Evolutionary conservation across 2,329 filamentous ascomycete genomes (phyloP).

Genomic region (Metarhizium sp.): DNA sequence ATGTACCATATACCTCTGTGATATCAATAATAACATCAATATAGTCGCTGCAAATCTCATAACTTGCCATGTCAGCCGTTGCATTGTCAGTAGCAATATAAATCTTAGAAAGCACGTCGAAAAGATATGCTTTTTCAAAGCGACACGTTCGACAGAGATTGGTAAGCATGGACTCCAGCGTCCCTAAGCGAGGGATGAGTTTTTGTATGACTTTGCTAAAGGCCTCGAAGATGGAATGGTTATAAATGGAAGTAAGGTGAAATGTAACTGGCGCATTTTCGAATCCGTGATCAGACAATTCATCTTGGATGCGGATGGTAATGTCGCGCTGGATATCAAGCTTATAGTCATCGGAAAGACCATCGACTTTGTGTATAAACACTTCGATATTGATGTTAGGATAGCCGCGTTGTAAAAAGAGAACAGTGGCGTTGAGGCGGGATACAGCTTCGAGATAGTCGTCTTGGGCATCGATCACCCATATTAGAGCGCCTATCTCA

Average conservation of each 20-base stretch:
- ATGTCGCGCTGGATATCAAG: conserved; percentile 95
- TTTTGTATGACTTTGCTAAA: conserved; percentile 99
- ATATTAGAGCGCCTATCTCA: conserved; percentile 88
- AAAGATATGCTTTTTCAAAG: conserved; percentile 96
- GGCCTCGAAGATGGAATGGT: conserved; percentile 96
- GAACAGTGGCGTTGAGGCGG: conserved; percentile 78
- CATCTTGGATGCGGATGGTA: conserved; percentile 90
- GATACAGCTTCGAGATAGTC: conserved; percentile 90
- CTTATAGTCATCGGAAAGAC: conserved; percentile 93
- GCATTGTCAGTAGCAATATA: conserved; percentile 95
- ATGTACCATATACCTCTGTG: conserved; percentile 85
- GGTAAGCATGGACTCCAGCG: conserved; percentile 87
- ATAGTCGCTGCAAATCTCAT: conserved; percentile 97
- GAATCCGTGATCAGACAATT: conserved; percentile 85
- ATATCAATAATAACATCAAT: conserved; percentile 98
- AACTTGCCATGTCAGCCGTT: conserved; percentile 88
- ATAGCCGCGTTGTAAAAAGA: conserved; percentile 80
- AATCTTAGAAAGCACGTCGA: conserved; percentile 95
- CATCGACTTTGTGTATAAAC: conserved; percentile 98
- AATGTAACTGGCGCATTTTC: conserved; percentile 92
- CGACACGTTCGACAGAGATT: conserved; percentile 87
- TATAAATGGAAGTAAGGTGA: conserved; percentile 95
- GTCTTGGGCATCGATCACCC: conserved; percentile 98
- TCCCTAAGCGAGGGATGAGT: conserved; percentile 84
- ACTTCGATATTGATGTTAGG: conserved; percentile 95